Evolutionary conservation across 306 rosid species (phyloP), one percentile per base, ranked within the genome.

Genomic region (Argentina anserina): DNA sequence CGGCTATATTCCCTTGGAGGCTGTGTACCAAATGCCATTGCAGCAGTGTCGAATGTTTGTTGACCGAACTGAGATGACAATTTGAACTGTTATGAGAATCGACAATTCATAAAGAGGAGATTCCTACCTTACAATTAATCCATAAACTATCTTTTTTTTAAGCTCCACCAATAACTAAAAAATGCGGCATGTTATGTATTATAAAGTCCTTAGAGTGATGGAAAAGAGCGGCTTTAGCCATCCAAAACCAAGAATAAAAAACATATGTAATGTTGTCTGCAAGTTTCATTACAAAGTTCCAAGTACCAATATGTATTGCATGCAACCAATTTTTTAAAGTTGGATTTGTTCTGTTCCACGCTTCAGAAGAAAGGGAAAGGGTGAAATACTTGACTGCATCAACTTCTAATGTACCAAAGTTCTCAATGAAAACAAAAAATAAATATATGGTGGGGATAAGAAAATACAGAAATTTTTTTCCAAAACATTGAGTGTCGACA

Each of bases 1-100:
- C 90, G 87, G 76, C 85, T 86, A 60, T 81, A 89, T 55, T 90
- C 96, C 86, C 97, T 83, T 37, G 88, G 55, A 43, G 90, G 86
- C 81, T 90, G 97, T 59, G 96, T 83, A 29, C 84, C 77, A 34
- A 87, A 90, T 36, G 90, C 85, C 74, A 90, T 69, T 45, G 88
- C 86, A 65, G 78, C 64, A 33, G 86, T 69, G 53, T 87, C 97
- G 36, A 86, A 93, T 70, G 96, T 67, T 70, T 93, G 98, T 69
- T 83, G 91, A 67, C 88, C 88, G 75, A 78, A 88, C 92, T 86
- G 92, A 46, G 85, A 66, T 23, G 67, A 40, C 25, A 83, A 79
- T 71, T 81, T 73, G 70, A 80, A 59, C 79, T 78, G 70, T 56
- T 55, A 76, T 74, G 47, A 76, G 79, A 76, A 29, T 26, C 26